These are phyloP conservation scores for Pestalotiopsis sp. DNA, from an alignment of 2,329 filamentous ascomycete species.

Conservation along the genomic window DNA sequence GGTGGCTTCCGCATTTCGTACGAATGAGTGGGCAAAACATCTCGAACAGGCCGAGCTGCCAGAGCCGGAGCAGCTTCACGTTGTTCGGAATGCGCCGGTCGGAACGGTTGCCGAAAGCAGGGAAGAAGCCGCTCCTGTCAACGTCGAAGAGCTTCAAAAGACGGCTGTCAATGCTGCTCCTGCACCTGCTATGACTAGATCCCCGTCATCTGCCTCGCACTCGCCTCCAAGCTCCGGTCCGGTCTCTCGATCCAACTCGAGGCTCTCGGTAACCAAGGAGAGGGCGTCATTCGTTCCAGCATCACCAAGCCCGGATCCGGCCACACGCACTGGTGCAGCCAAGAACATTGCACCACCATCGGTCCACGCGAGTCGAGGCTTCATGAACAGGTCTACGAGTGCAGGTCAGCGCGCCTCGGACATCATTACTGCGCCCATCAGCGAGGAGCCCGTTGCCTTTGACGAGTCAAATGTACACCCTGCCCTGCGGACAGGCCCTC, in stretches of 20 bases:
- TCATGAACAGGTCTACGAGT: conserved; percentile 26
- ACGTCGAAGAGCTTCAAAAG: conserved; percentile 67
- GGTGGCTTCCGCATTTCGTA: conserved; percentile 81
- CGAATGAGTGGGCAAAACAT: conserved; percentile 96
- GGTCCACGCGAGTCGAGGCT: conserved; percentile 22
- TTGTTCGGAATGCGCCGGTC: conserved; percentile 43
- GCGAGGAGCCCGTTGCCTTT: conserved; percentile 41
- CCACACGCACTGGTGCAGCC: conserved; percentile 13
- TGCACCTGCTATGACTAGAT: conserved; percentile 36
- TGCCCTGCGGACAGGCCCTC: conserved; percentile 37
- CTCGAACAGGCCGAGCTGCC: conserved; percentile 77
- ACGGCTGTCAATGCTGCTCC: conserved; percentile 58
- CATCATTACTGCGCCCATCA: conserved; percentile 20
- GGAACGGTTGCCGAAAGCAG: conserved; percentile 29
- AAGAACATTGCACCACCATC: not conserved
- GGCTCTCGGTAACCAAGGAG: not conserved
- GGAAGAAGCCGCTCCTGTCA: conserved; percentile 64
- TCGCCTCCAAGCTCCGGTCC: conserved; percentile 19
- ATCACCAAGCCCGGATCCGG: not conserved
- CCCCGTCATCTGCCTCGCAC: conserved; percentile 31
- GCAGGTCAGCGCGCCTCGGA: conserved; percentile 28
- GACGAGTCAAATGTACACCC: conserved; percentile 17
- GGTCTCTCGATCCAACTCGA: conserved; percentile 25
- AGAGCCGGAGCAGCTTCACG: conserved; percentile 62
- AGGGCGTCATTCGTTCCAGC: not conserved